Evolutionary conservation across 2,329 filamentous ascomycete genomes (phyloP).

Genomic region (Exutisphaerella laricina): DNA sequence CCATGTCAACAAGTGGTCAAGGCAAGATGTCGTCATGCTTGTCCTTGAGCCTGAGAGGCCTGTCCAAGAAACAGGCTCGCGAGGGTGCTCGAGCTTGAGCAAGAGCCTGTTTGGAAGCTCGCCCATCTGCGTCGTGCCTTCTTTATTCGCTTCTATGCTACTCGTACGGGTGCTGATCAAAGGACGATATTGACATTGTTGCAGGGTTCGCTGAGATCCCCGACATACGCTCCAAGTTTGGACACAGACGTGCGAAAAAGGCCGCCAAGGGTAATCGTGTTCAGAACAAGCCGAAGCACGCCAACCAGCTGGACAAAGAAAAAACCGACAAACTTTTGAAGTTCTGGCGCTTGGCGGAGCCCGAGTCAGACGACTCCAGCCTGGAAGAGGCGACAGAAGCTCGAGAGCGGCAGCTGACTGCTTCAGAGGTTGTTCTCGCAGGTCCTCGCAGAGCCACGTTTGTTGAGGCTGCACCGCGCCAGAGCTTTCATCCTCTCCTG

Average conservation of each 20-base stretch:
- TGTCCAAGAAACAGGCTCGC: no score
- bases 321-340: slow-evolving; percentile 7
- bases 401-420: neutral
- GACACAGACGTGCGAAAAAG: neutral
- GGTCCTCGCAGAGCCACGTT: neutral
- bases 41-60: no score
- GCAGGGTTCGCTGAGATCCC: neutral
- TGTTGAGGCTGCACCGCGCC: neutral
- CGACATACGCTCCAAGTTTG: slow-evolving; percentile 1
- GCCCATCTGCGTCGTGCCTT: no score
- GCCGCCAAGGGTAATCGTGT: neutral
- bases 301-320: slow-evolving; percentile 17
- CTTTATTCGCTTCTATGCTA: no score
- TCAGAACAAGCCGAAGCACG: neutral
- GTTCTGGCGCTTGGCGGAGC: no score
- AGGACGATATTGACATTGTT: no score
- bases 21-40: no score
- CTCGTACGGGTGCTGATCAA: no score
- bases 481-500: neutral
- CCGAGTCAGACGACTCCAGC: neutral
- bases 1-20: no score
- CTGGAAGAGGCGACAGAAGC: neutral
- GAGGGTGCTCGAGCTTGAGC: no score
- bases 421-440: neutral
- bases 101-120: no score